These are phyloP conservation scores for Eucalyptus cloeziana DNA, from an alignment of 345 rosid genomes.

Conservation along the genomic window DNA sequence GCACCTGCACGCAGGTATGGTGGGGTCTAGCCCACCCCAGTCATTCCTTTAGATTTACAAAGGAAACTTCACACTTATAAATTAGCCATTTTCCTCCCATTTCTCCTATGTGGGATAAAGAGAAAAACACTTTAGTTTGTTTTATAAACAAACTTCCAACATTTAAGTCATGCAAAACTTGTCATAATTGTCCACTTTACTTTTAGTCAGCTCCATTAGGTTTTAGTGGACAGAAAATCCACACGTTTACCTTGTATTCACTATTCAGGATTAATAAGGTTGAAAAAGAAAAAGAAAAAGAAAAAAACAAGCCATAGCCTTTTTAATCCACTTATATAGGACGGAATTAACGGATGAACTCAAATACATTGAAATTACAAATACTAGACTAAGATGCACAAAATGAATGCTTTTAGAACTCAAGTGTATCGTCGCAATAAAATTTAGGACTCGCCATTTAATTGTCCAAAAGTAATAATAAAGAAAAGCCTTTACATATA, in stretches of 20 bases:
- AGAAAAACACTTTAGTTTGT: no score
- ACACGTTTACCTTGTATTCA: not conserved
- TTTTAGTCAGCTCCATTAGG: not conserved
- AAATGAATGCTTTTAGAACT: not conserved
- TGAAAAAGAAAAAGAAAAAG: not conserved
- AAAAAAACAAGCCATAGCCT: not conserved
- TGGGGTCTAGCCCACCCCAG: no score
- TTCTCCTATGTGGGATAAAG: no score
- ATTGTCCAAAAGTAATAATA: not conserved
- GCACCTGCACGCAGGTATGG: no score
- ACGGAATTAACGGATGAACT: not conserved
- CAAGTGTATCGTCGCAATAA: not conserved
- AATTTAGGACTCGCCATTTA: not conserved
- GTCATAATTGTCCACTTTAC: not conserved
- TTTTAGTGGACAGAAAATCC: not conserved
- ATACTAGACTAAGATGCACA: not conserved
- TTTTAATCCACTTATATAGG: not conserved
- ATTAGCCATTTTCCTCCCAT: no score
- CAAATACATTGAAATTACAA: not conserved
- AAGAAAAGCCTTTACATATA: not conserved
- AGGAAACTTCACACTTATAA: no score
- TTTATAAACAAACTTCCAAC: no score
- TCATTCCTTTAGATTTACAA: no score
- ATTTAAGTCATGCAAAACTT: not conserved
- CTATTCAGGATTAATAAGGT: not conserved